Base-by-base conservation (phyloP, 176 grass and related monocot genomes). In the Themeda triandra region DNA sequence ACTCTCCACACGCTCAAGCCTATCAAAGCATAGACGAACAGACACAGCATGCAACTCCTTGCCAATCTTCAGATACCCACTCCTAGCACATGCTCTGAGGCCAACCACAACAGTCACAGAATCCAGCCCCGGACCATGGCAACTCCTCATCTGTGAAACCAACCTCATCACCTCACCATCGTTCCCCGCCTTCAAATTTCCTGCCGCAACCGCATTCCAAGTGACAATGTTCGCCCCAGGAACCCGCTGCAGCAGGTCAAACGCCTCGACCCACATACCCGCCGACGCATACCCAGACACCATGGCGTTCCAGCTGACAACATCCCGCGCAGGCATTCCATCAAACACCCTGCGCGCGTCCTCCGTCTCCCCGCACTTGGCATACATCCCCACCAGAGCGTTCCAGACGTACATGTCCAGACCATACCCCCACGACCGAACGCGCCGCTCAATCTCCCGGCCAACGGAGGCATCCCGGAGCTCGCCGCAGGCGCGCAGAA, bases 251-350 rank as follows among this genome's bases (percentile, higher is more conserved):
- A 90, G 73, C 35, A 90, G 66, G 15, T 86, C 74, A 73, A 83
- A 88, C 8, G 86, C 88, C 42, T 86, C 29, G 13, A 3, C 5
- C 66, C 53, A 73, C 83, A 66, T 45, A n/a, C 66, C 83, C 0
- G 1, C 2, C 3, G 33, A 78, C 0, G 73, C 73, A 7, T 90
- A 90, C 5, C 35, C 73, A 15, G 81, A 87, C 31, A 94, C 76
- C 77, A 94, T 83, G 9, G 87, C 82, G 69, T 94, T 94, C 89
- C 87, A 94, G 83, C 77, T 85, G 29, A 92, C 79, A 60, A 94
- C 78, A 73, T 90, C 89, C 66, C 78, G 85, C 19, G 37, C 62
- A 62, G 73, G 18, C 92, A 92, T 94, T 85, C 40, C 89, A 23
- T 94, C 85, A 6, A 94, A 94, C 82, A 94, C 56, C 69, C 68